Base-by-base conservation (phyloP, 352 stramenopile genomes). In the Thalassiosira oceanica region DNA sequence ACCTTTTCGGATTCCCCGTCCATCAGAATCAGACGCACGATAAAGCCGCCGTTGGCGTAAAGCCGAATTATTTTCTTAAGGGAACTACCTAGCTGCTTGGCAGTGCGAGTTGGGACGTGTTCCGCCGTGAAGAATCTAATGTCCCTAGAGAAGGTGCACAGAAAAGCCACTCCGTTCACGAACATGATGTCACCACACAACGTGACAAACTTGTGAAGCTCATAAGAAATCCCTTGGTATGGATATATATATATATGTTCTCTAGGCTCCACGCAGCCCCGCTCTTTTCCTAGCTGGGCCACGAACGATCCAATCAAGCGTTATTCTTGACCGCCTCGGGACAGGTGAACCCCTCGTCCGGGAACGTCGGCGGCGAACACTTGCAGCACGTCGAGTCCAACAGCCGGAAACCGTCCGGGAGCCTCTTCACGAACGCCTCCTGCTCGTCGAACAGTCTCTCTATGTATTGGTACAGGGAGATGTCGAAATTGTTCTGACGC, bases 331-430 rank as follows among this genome's bases (percentile, higher is more conserved):
- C 69, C 15, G 63, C 49, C 37, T 71, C 29, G 13, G 74, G 74
- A 52, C 74, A 84, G 4, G 48, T 64, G 39, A 78, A 80, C 10
- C 74, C 74, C 37, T 80, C 74, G 8, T 58, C 57, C 16, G 74
- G 69, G 50, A 62, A 84, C 8, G 75, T 82, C 28, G 54, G 50
- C 4, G 75, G 70, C 55, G 73, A 45, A 26, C 75, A 82, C 58
- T 82, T 79, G 35, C 75, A 84, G 44, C 75, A 84, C 8, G 70
- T 81, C 10, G 55, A 52, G 66, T 82, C 61, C 1, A 82, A 33
- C 18, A 67, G 71, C 21, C 75, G 64, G 36, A 70, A 82, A 46
- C 79, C 52, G 27, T 82, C 71, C 1, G 75, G 75, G 31, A 84
- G 48, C 24, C 55, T 65, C 2, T 24, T 10, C 7, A 84, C 70